Evolutionary conservation across 2,329 filamentous ascomycete genomes (phyloP), one percentile per base, ranked within the genome.

Genomic region (Apiospora rasikravindrae): DNA sequence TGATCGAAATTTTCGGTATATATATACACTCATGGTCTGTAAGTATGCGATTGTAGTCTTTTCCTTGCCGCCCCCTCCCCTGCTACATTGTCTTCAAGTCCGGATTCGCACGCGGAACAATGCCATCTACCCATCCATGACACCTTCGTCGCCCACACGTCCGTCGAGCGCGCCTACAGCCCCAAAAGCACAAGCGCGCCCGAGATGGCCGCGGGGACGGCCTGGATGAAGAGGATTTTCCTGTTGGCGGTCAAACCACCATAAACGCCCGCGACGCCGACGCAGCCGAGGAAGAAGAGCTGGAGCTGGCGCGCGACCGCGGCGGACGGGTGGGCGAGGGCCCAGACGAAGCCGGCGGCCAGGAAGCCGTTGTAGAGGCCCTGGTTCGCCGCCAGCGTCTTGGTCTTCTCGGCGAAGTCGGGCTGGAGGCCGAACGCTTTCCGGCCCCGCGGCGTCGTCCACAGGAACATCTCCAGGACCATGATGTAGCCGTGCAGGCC

Each of bases 341-440:
- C 68, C 68, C 68, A 69, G 22, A 42, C 68, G 19, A 69, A 51
- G 2, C 68, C 68, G 33, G 68, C 68, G 45, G 37, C 68, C 33
- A 69, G 68, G 49, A 69, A 69, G 47, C 68, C 68, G 68, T 69
- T 69, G 68, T 69, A 69, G 4, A 69, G 68, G 10, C 68, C 68
- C 49, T 69, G 68, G 68, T 69, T 69, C 22, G 45, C 33, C 26
- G 68, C 68, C 47, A 69, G 47, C 49, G 45, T 69, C 68, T 57
- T 57, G 47, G 68, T 69, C 68, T 69, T 47, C 47, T 69, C 68
- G 68, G 68, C 68, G 47, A 69, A 69, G 68, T 51, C 68, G 45
- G 68, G 45, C 68, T 51, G 22, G 68, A 69, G 68, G 29, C 11
- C 33, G 47, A 69, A 69, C 19, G 68, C n/a, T 47, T 69, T 69